Evolutionary conservation across 805 yeast species (phyloP).

Genomic region (Metschnikowia matae): DNA sequence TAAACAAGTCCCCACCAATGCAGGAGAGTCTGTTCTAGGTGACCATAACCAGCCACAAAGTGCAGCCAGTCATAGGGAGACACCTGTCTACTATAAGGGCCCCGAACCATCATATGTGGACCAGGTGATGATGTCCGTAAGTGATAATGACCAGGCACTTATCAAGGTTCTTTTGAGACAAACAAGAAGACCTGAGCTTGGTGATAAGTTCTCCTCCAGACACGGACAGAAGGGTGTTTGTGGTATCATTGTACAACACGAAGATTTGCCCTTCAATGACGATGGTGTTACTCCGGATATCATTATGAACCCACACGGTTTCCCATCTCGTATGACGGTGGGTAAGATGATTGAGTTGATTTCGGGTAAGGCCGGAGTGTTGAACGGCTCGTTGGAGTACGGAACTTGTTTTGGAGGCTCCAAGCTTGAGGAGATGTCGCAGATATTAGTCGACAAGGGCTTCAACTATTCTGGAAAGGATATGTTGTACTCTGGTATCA

Average conservation of each 20-base stretch:
- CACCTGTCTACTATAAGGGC: constrained; percentile 87
- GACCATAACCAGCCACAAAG: constrained; percentile 30
- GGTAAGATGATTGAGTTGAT: constrained; percentile 97
- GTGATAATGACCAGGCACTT: constrained; percentile 92
- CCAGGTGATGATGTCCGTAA: constrained; percentile 95
- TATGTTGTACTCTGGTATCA: constrained; percentile 94
- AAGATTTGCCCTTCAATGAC: constrained; percentile 93
- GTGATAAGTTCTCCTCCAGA: constrained; percentile 95
- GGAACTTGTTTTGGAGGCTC: constrained; percentile 99
- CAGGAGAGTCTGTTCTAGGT: constrained; percentile 60
- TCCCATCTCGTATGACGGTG: constrained; percentile 99
- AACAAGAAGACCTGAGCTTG: constrained; percentile 95
- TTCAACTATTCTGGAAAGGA: constrained; percentile 95
- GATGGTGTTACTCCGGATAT: constrained; percentile 91
- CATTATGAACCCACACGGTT: constrained; percentile 98
- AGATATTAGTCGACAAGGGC: constrained; percentile 84
- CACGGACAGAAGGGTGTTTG: constrained; percentile 97
- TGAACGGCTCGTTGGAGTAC: constrained; percentile 85
- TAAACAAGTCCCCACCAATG: constrained; percentile 86
- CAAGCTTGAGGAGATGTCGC: constrained; percentile 91
- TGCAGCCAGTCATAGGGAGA: constrained; percentile 71
- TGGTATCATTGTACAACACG: constrained; percentile 96
- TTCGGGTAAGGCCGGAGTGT: constrained; percentile 96
- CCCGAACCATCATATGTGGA: constrained; percentile 96
- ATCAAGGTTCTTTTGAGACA: constrained; percentile 90